Conservation (phyloP, 1,284 basidiomycete genomes). For the Papiliotrema laurentii region DNA sequence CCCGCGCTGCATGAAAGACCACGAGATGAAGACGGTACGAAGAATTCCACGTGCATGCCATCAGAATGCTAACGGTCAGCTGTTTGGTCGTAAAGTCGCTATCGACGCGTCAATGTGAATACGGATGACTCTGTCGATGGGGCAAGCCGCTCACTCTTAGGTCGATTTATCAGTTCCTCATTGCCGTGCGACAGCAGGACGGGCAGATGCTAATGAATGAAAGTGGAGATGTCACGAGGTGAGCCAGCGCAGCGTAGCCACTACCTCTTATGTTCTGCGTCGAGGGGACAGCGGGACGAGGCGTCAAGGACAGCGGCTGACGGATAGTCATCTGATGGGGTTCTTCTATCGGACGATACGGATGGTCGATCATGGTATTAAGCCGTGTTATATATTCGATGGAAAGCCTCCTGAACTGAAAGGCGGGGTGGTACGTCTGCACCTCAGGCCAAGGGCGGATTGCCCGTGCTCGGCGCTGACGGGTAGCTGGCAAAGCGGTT, state of each 20-base stretch:
- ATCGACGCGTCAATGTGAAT: conserved; percentile 94
- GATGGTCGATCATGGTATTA: conserved; percentile 99
- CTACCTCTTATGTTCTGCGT: no score
- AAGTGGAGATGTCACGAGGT: conserved; percentile 88
- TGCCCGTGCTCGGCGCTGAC: background rate
- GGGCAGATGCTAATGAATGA: conserved; percentile 97
- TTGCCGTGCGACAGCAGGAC: conserved; percentile 92
- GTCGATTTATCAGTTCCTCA: conserved; percentile 77
- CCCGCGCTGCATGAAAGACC: conserved; percentile 78
- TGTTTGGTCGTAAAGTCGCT: conserved; percentile 96
- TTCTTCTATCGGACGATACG: conserved; percentile 96
- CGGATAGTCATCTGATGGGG: conserved; percentile 86
- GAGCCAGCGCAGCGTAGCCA: no score
- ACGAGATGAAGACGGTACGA: conserved; percentile 87
- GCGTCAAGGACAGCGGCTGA: conserved; percentile 1
- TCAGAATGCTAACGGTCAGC: conserved; percentile 26
- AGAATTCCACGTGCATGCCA: conserved; percentile 4
- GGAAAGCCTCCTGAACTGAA: conserved; percentile 98
- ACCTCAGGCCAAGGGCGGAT: background rate
- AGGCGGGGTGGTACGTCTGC: conserved; percentile 76
- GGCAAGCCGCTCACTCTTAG: no score
- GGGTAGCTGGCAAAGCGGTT: conserved; percentile 84
- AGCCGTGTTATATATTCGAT: conserved; percentile 97
- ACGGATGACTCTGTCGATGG: conserved; percentile 16
- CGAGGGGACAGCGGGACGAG: no score